Evolutionary conservation across 768 basidiomycete species (phyloP), one percentile per base, ranked within the genome.

Genomic region (Lactarius evosmus): DNA sequence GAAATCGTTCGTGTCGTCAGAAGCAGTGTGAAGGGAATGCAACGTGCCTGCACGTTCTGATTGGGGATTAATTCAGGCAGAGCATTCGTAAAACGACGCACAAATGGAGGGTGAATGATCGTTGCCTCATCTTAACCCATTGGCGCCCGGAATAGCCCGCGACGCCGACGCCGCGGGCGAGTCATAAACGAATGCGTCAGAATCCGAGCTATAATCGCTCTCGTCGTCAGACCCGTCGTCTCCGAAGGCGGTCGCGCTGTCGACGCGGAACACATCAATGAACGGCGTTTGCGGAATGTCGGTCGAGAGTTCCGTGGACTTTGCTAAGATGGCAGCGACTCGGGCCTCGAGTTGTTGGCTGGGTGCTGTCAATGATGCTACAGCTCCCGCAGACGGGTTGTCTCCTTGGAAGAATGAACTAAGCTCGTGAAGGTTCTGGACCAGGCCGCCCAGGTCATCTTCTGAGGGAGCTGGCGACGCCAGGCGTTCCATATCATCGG

Each of bases 221-320:
- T 72, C 73, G 7, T 74, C 70, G n/a, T 75, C 73, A 1, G 68
- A 69, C 22, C 65, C 66, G 19, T 64, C 68, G 12, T 36, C 60
- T n/a, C 32, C 53, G 50, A 69, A 71, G 34, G 70, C 65, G n/a
- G 66, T 61, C 58, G 68, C 52, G 29, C 64, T 58, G 34, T 80
- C 80, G 29, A 91, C 82, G 57, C 82, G 79, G 78, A 92, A 92
- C 34, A 88, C 85, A 70, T 91, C 89, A 11, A 85, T 75, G 76
- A 89, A 90, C 3, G 90, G 90, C n/a, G 90, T 92, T 68, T 86
- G 86, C 2, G 90, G 90, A 19, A 82, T 76, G 68, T 87, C 87
- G 30, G 65, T 69, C 9, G 78, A 77, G 17, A 80, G 70, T 51
- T 81, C 83, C 2, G 84, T 87, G n/a, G 89, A 90, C 74, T 90